These are phyloP conservation scores for Phytophthora litchii DNA, from an alignment of 352 stramenopile species.

Conservation along the genomic window DNA sequence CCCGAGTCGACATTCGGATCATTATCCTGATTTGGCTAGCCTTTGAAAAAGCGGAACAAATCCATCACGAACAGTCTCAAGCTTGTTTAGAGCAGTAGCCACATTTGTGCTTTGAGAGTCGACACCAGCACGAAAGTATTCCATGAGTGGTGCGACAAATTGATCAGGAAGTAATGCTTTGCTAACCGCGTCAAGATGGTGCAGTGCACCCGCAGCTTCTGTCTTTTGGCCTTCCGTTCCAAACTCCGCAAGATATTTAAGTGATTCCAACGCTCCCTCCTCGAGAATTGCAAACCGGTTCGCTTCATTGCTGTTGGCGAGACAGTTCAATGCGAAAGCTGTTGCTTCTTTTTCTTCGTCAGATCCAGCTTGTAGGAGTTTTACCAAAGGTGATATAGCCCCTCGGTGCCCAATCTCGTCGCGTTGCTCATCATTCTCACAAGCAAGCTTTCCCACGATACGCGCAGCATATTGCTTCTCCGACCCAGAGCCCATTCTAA, in stretches of 20 bases:
- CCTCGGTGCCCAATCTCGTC: background rate
- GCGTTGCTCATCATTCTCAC: conserved; percentile 1
- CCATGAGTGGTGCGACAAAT: background rate
- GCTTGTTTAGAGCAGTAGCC: conserved; percentile 3
- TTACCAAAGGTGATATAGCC: conserved; percentile 11
- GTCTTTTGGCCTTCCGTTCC: conserved; percentile 7
- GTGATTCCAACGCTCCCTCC: background rate
- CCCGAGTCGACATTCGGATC: background rate
- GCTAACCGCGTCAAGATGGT: background rate
- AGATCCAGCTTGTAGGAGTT: conserved; percentile 1
- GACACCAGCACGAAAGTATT: background rate
- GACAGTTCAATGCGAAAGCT: conserved; percentile 5
- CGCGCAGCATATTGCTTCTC: conserved; percentile 7
- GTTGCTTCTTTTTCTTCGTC: conserved; percentile 12
- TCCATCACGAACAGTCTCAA: conserved; percentile 2
- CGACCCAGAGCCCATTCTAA: conserved; percentile 5
- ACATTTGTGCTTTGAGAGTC: conserved; percentile 6
- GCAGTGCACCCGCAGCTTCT: conserved; percentile 4
- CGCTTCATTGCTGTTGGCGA: conserved; percentile 7
- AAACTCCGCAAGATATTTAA: background rate
- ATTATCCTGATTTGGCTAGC: background rate
- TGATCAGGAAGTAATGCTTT: background rate
- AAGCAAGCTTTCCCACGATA: conserved; percentile 6
- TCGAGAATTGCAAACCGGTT: conserved; percentile 7
- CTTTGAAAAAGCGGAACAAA: conserved; percentile 3